A percentile compares a stretch with the other conserved stretches of the same genome.
These are phyloP conservation scores for Podila verticillata DNA, from an alignment of 192 early-diverging fungal species.

Conservation along the genomic window DNA sequence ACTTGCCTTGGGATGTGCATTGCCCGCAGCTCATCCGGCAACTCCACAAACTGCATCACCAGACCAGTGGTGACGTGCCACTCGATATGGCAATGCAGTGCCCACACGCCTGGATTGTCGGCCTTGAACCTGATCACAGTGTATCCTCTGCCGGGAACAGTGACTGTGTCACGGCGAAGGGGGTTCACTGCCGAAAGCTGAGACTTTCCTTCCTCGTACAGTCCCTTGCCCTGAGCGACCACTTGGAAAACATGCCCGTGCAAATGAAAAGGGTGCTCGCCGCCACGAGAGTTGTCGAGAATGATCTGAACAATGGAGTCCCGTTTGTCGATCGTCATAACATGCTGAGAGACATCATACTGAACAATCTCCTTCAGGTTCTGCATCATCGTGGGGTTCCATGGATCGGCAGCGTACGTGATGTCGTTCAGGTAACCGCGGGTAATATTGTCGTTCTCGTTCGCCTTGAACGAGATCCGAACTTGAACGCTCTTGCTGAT, in stretches of 20 bases:
- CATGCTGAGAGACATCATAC: constrained; percentile 19
- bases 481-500: constrained; percentile 27
- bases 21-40: constrained; percentile 43
- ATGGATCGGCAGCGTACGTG: constrained; percentile 19
- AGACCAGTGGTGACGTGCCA: constrained; percentile 61
- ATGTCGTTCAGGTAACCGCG: constrained; percentile 21
- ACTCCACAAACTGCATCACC: constrained; percentile 51
- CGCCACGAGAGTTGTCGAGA: constrained; percentile 18
- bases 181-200: constrained; percentile 43
- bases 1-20: constrained; percentile 47
- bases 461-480: constrained; percentile 23
- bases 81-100: constrained; percentile 61
- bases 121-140: constrained; percentile 53
- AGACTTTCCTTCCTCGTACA: constrained; percentile 40
- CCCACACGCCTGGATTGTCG: constrained; percentile 61
- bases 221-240: constrained; percentile 49
- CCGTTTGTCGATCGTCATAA: constrained; percentile 27
- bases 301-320: constrained; percentile 44
- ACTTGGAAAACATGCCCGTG: constrained; percentile 61
- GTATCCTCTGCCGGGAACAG: constrained; percentile 44
- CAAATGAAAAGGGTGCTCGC: constrained; percentile 54
- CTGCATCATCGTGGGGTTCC: constrained; percentile 45
- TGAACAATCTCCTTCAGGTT: constrained; percentile 30
- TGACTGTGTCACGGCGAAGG: constrained; percentile 51
- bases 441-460: constrained; percentile 12